phyloP scores from a whole-genome alignment of 1,284 basidiomycete species.

The Phylloboletellus chloephorus region DNA sequence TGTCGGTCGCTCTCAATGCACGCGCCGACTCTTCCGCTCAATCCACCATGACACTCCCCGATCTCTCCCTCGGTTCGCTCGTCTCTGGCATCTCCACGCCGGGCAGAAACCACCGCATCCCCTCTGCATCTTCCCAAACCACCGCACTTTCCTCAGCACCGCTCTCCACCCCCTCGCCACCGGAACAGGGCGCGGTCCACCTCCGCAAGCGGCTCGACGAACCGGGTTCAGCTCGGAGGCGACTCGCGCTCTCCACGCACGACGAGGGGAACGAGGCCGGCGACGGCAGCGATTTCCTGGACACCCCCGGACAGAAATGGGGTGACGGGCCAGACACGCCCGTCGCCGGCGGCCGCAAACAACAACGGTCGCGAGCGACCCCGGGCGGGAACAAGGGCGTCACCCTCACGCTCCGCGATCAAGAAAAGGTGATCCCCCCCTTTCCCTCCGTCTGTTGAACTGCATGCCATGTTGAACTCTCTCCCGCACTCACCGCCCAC shows the following conservation, averaged over 20 bases:
- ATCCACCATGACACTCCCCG: slow-evolving; percentile 46
- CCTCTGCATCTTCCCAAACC: slow-evolving; percentile 47
- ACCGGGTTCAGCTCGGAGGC: slow-evolving; percentile 22
- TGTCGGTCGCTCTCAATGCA: slow-evolving; percentile 22
- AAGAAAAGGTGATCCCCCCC: slow-evolving; percentile 90
- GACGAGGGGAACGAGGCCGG: slow-evolving; percentile 39
- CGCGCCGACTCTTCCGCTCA: slow-evolving; percentile 35
- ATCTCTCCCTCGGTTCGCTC: slow-evolving; percentile 59
- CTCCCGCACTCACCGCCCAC: too few relatives aligned
- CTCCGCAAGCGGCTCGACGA: slow-evolving; percentile 24
- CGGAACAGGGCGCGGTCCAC: slow-evolving; percentile 14
- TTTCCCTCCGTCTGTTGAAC: too few relatives aligned
- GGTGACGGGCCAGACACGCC: slow-evolving; percentile 48
- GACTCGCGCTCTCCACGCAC: slow-evolving; percentile 27
- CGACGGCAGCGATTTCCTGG: slow-evolving; percentile 42
- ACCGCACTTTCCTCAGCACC: slow-evolving; percentile 53
- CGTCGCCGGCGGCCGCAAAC: slow-evolving; percentile 37
- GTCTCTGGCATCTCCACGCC: slow-evolving; percentile 54
- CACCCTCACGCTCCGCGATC: slow-evolving; percentile 82
- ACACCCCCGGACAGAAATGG: slow-evolving; percentile 52
- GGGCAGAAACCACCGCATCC: slow-evolving; percentile 43
- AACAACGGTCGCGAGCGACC: slow-evolving; percentile 41
- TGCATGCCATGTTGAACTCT: too few relatives aligned
- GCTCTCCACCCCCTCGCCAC: slow-evolving; percentile 50
- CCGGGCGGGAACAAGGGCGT: slow-evolving; percentile 49